These are phyloP conservation scores for Stemphylium beticola DNA, from an alignment of 2,329 filamentous ascomycete species.

Conservation along the genomic window DNA sequence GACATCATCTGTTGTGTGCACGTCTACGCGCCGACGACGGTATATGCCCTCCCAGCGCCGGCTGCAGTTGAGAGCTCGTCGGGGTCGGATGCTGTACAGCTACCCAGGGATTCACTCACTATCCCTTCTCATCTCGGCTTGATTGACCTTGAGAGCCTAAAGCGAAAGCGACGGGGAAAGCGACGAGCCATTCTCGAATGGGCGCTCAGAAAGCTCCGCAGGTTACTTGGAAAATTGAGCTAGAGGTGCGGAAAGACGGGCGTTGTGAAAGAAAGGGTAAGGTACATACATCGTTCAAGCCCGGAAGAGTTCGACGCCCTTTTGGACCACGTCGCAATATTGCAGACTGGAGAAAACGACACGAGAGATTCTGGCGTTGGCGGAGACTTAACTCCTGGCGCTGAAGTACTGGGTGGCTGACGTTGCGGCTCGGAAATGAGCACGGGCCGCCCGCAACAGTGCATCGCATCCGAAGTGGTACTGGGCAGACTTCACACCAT, in stretches of 20 bases:
- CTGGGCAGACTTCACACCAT: conserved; percentile 35
- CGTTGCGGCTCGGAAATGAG: conserved; percentile 12
- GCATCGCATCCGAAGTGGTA: conserved; percentile 20
- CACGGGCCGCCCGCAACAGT: conserved; percentile 34
- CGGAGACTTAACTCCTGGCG: background rate
- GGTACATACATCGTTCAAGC: no score
- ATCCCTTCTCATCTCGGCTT: background rate
- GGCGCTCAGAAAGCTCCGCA: conserved; percentile 11
- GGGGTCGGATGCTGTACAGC: background rate
- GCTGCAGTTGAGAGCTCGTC: background rate
- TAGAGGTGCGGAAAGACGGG: background rate
- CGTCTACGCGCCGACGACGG: conserved; percentile 19
- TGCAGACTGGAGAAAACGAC: background rate
- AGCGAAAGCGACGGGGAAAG: conserved; percentile 8
- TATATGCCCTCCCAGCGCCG: conserved; percentile 1
- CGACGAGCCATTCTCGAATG: conserved; percentile 14
- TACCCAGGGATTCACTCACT: background rate
- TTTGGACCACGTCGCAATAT: background rate
- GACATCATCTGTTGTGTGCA: conserved; percentile 17
- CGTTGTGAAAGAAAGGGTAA: background rate
- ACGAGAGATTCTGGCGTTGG: conserved; percentile 8
- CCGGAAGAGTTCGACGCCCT: background rate
- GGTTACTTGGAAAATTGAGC: conserved; percentile 4
- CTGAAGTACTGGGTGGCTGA: conserved; percentile 3
- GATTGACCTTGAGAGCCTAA: background rate